Evolutionary conservation across 306 rosid genomes (phyloP).

Genomic region (Prunus padus): DNA sequence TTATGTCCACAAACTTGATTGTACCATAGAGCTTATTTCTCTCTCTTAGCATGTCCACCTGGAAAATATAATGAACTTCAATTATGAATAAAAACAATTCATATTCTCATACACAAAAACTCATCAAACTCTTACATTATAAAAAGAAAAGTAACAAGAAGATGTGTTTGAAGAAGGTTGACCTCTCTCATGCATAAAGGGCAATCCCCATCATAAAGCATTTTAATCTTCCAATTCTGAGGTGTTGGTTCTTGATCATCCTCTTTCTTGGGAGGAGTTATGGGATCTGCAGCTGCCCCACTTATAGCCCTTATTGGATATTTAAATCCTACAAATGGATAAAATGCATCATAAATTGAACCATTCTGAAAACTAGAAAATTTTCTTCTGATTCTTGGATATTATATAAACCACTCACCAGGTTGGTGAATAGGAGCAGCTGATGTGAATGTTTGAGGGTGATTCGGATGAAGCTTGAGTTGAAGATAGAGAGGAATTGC

Average conservation of each 20-base stretch:
- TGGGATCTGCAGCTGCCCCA: slow-evolving; percentile 40
- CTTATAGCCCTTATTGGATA: slow-evolving; percentile 48
- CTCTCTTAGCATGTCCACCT: slow-evolving; percentile 86
- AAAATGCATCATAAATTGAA: neutral
- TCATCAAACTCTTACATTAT: neutral
- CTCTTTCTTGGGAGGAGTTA: slow-evolving; percentile 46
- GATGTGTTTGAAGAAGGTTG: slow-evolving; percentile 2
- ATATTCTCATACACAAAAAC: neutral
- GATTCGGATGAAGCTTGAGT: slow-evolving; percentile 19
- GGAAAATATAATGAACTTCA: slow-evolving; percentile 11
- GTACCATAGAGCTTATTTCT: slow-evolving; percentile 65
- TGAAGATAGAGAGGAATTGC: slow-evolving; percentile 32
- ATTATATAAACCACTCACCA: slow-evolving; percentile 23
- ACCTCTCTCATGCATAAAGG: slow-evolving; percentile 98
- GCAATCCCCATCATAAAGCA: slow-evolving; percentile 94
- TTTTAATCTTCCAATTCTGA: slow-evolving; percentile 81
- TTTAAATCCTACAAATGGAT: slow-evolving; percentile 32
- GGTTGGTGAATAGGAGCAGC: slow-evolving; percentile 33
- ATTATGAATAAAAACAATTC: neutral
- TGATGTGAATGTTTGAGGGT: slow-evolving; percentile 23
- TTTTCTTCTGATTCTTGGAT: neutral
- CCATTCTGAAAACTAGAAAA: neutral
- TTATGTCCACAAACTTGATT: slow-evolving; percentile 82
- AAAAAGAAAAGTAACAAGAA: neutral
- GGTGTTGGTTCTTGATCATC: slow-evolving; percentile 39